phyloP scores from a whole-genome alignment of 768 basidiomycete species.

The Leccinum arenicola region DNA sequence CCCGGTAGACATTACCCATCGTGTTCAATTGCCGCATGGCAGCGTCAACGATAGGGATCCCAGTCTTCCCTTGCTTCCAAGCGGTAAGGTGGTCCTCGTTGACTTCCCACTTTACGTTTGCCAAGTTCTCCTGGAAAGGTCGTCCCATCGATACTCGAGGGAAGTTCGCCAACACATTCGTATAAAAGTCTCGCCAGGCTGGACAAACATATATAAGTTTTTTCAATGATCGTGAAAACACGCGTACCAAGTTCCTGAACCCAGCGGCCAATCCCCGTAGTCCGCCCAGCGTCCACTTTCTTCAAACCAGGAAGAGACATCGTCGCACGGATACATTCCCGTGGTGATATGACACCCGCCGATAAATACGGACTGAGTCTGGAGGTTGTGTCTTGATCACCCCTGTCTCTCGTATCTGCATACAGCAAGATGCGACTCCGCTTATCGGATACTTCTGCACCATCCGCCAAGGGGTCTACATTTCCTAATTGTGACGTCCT shows the following conservation, averaged over 20 bases:
- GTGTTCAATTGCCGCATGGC: constrained; percentile 70
- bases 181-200: constrained; percentile 92
- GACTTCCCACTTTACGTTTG: constrained; percentile 70
- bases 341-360: constrained; percentile 75
- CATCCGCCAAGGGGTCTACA: constrained; percentile 52
- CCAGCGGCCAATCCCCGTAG: constrained; percentile 76
- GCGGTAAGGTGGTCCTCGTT: constrained; percentile 49
- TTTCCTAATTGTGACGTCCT: constrained; percentile 61
- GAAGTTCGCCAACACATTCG: constrained; percentile 67
- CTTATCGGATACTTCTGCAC: constrained; percentile 48
- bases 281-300: constrained; percentile 54
- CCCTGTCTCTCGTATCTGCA: constrained; percentile 62
- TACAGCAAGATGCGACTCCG: constrained; percentile 45
- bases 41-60: constrained; percentile 88
- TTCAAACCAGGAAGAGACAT: constrained; percentile 49
- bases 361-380: constrained; percentile 85
- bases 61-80: constrained; percentile 81
- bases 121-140: constrained; percentile 80
- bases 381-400: constrained; percentile 77
- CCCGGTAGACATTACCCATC: constrained; percentile 41
- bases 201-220: neutral
- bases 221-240: neutral
- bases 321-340: constrained; percentile 64
- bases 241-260: constrained; percentile 65
- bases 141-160: constrained; percentile 89